Evolutionary conservation across 2,329 filamentous ascomycete genomes (phyloP), one percentile per base, ranked within the genome.

Genomic region (Fusarium sublunatum): DNA sequence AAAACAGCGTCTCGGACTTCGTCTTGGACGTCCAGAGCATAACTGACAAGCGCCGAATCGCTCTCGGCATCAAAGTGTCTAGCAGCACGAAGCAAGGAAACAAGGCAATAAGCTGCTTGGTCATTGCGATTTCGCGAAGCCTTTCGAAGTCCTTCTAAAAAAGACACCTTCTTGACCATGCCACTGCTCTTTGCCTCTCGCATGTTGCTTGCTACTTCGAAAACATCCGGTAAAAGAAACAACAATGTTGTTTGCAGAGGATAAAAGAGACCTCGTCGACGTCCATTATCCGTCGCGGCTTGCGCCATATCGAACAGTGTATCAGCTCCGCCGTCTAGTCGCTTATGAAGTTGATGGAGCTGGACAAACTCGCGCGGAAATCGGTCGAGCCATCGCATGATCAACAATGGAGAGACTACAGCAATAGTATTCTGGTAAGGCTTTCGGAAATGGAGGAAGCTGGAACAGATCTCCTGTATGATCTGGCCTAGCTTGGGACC

Each of bases 281-380:
- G 82, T 34, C 79, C 81, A 51, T 82, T 85, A 70, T 90, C 87
- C 32, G 82, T 80, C 26, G 88, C 81, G 4, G 85, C 85, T 63
- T 86, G 83, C 6, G 86, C 83, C 85, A 90, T 90, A 67, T 91
- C 88, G 70, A 90, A 90, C 24, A 91, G 78, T 1, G 86, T 89
- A 70, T 91, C 88, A 6, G 86, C 83, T 9, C 85, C 85, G 43
- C 83, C 86, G 65, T 90, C 87, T n/a, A 90, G 79, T 68, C 86
- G 82, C 68, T 81, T 85, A 61, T 85, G 85, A 56, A 81, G 79
- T 13, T 81, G 81, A 72, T 91, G 88, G 55, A 90, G 76, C 54
- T 83, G 80, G 42, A 89, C 83, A 71, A 90, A 90, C 72, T 91
- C 87, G 32, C 81, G 75, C 2, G 88, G 88, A 64, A 84, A 86